Percentiles rank a stretch among this genome's conserved stretches.
phyloP scores from a whole-genome alignment of 163 green algal genomes.

The Coccomyxa subellipsoidea region DNA sequence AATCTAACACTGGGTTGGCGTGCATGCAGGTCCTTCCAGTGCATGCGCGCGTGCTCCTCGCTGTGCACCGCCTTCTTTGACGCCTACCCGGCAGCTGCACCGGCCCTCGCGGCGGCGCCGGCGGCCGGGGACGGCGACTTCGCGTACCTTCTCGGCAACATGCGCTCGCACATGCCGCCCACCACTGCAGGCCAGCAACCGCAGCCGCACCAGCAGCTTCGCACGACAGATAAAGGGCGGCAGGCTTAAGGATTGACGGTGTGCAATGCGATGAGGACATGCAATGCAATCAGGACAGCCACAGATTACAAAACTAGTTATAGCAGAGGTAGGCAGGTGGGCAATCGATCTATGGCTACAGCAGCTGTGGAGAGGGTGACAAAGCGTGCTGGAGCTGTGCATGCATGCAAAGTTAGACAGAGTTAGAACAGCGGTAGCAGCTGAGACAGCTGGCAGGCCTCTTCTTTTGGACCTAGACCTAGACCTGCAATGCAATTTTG shows the following conservation, averaged over 20 bases:
- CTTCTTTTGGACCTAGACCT: background rate
- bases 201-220: background rate
- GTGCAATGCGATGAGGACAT: too few species aligned
- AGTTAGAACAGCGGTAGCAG: too few species aligned
- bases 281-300: too few species aligned
- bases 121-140: background rate
- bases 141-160: background rate
- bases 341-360: too few species aligned
- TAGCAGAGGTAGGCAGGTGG: too few species aligned
- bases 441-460: background rate
- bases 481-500: background rate
- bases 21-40: background rate
- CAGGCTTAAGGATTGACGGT: too few species aligned
- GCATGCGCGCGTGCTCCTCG: constrained; percentile 2
- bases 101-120: background rate
- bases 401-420: background rate
- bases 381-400: background rate
- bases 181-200: background rate
- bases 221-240: too few species aligned
- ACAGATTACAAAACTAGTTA: too few species aligned
- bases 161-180: background rate
- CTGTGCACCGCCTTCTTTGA: constrained; percentile 1
- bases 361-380: too few species aligned
- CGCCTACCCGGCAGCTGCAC: background rate
- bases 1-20: too few species aligned